phyloP scores from a whole-genome alignment of 2,329 filamentous ascomycete species.

The Cladophialophora yegresii region DNA sequence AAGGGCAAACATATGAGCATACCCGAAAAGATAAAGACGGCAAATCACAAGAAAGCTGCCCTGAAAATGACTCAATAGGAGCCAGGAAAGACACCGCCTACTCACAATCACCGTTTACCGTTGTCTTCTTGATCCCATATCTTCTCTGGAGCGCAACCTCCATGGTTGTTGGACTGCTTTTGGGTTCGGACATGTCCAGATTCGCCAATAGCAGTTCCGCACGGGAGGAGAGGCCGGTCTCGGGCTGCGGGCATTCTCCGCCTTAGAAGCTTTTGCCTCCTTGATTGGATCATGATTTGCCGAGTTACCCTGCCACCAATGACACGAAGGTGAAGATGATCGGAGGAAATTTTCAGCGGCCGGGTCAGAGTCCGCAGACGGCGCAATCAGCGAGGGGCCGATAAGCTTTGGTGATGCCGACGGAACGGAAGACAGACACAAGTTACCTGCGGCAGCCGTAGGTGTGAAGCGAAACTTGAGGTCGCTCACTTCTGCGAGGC shows the following conservation, averaged over 20 bases:
- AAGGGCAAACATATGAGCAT: background rate
- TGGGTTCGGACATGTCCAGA: background rate
- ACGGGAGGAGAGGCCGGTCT: constrained; percentile 12
- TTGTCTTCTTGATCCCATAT: constrained; percentile 13
- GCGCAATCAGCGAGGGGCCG: background rate
- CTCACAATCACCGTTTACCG: constrained; percentile 13
- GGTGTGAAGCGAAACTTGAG: background rate
- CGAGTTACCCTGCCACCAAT: constrained; percentile 22
- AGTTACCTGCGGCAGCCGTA: too few species aligned
- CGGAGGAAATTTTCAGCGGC: constrained; percentile 5
- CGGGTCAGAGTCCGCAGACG: background rate
- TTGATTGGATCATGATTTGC: constrained; percentile 16
- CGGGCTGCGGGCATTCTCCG: constrained; percentile 16
- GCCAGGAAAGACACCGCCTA: constrained; percentile 3
- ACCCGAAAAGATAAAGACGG: background rate
- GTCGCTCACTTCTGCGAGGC: background rate
- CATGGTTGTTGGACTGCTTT: constrained; percentile 6
- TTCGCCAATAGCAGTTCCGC: constrained; percentile 10
- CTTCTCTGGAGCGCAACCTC: constrained; percentile 2
- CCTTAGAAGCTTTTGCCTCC: background rate
- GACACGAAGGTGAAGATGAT: background rate
- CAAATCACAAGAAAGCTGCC: background rate
- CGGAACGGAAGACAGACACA: background rate
- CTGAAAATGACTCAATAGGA: constrained; percentile 21
- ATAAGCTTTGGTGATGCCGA: background rate